Evolutionary conservation across 2,329 filamentous ascomycete species (phyloP), one percentile per base, ranked within the genome.

Genomic region (Paecilomyces niveus): DNA sequence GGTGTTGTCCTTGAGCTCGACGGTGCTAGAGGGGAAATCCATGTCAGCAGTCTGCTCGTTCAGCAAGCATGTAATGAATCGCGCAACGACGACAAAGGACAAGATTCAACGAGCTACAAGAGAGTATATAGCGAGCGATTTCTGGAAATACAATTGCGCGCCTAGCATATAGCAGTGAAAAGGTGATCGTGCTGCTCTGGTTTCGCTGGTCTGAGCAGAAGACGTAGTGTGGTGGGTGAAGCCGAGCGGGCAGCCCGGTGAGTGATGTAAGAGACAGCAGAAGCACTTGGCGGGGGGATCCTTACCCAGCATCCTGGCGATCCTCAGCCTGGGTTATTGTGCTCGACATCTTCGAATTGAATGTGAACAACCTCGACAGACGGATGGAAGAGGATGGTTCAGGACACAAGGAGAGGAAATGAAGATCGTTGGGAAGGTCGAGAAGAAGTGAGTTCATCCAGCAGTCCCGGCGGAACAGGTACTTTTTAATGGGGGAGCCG

Each of bases 1-100:
- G 65, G 94, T 99, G 84, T 99, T 95, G 73, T 97, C 91, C 84
- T 97, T 99, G 73, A 99, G 88, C 85, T 99, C 94, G 78, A 95
- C 83, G 71, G 85, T 87, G 73, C 91, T 96, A 75, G 66, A 65
- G 60, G 55, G 59, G 59, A 51, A 68, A 81, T 71, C 60, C 69
- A 73, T 81, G 71, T 73, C 68, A 73, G 68, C 58, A 58, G 22
- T 18, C 54, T 55, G 33, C 11, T 45, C 56, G 15, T 54, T 21
- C 18, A 9, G 11, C 15, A 21, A 18, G 26, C 18, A 15, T 22
- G 11, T 26, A 57, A 8, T 13, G 54, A 54, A 33, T 22, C 55
- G 29, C 49, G 53, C 33, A 54, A 45, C 24, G 11, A 35, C 18
- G 11, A 35, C 18, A 52, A 39, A 57, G 55, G 21, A n/a, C 51